These are phyloP conservation scores for Alloascoidea hylecoeti DNA, from an alignment of 805 yeast genomes.

Conservation along the genomic window DNA sequence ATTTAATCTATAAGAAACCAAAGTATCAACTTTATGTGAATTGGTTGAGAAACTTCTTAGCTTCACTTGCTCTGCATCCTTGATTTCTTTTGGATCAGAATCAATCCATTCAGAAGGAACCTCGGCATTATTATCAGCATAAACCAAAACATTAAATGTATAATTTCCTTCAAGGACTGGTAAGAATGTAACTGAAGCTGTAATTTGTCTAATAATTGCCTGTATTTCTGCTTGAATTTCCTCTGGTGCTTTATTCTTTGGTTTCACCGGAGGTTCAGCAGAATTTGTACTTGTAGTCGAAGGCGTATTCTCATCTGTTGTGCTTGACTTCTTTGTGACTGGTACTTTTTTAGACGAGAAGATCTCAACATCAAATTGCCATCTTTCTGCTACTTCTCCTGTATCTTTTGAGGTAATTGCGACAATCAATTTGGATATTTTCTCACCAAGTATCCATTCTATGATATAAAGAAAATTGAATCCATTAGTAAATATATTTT, in stretches of 20 bases:
- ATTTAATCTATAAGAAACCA: constrained; percentile 42
- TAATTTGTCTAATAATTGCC: constrained; percentile 74
- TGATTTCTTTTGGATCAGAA: constrained; percentile 43
- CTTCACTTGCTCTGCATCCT: constrained; percentile 52
- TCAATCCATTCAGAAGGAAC: constrained; percentile 83
- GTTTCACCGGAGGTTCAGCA: too few species aligned
- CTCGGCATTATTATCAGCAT: constrained; percentile 45
- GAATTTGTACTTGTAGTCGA: too few species aligned
- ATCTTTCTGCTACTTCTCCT: constrained; percentile 61
- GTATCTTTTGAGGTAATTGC: constrained; percentile 59
- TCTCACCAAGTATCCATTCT: constrained; percentile 61
- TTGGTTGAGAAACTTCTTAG: constrained; percentile 56
- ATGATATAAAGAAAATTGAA: constrained; percentile 2
- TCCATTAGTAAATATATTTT: background rate
- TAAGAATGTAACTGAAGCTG: constrained; percentile 74
- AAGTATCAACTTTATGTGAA: constrained; percentile 56
- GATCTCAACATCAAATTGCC: constrained; percentile 67
- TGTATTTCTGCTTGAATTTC: constrained; percentile 67
- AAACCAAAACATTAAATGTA: constrained; percentile 77
- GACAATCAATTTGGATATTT: constrained; percentile 52
- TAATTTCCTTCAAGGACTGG: constrained; percentile 57
- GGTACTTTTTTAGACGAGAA: constrained; percentile 6
- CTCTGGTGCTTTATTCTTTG: constrained; percentile 21
- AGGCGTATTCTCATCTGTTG: constrained; percentile 5
- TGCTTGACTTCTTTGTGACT: background rate